A percentile compares a stretch with the other conserved stretches of the same genome.
Conservation (phyloP, 2,329 filamentous ascomycete genomes). For the Aspergillus sp. region DNA sequence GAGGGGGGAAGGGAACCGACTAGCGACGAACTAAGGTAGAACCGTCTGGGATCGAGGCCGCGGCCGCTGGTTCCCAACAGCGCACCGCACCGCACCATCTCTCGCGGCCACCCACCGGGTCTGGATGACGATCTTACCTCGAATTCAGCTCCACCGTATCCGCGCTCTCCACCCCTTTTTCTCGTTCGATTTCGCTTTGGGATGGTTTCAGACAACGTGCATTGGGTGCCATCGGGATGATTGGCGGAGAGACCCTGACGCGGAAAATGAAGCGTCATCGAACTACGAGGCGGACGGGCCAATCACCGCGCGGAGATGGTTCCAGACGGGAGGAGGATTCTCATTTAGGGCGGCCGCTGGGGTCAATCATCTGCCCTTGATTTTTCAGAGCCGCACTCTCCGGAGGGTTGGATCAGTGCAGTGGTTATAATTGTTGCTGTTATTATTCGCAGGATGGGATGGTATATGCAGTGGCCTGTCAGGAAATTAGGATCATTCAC, state of each 20-base stretch:
- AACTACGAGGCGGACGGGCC: constrained; percentile 9
- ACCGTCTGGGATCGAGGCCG: constrained; percentile 10
- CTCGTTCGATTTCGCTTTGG: neutral
- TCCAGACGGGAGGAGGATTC: constrained; percentile 16
- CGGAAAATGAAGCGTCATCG: constrained; percentile 21
- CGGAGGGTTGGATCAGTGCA: neutral
- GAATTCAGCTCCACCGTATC: constrained; percentile 11
- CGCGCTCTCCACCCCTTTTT: constrained; percentile 9
- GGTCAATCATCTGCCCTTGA: constrained; percentile 13
- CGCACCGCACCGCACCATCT: too few species aligned
- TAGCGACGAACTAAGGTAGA: constrained; percentile 1
- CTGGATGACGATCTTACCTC: neutral
- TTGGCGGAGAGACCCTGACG: constrained; percentile 16
- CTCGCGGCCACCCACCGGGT: too few species aligned
- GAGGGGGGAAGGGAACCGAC: neutral
- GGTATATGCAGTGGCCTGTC: neutral
- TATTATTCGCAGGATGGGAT: too few species aligned
- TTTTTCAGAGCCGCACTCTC: constrained; percentile 17
- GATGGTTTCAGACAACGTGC: constrained; percentile 14
- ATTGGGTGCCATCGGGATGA: constrained; percentile 9
- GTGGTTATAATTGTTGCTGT: too few species aligned
- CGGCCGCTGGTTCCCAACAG: constrained; percentile 16
- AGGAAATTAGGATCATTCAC: neutral
- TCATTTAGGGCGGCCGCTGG: constrained; percentile 13
- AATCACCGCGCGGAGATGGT: constrained; percentile 17